Evolutionary conservation across 768 basidiomycete genomes (phyloP), one percentile per base, ranked within the genome.

Genomic region (Leccinellum albellum): DNA sequence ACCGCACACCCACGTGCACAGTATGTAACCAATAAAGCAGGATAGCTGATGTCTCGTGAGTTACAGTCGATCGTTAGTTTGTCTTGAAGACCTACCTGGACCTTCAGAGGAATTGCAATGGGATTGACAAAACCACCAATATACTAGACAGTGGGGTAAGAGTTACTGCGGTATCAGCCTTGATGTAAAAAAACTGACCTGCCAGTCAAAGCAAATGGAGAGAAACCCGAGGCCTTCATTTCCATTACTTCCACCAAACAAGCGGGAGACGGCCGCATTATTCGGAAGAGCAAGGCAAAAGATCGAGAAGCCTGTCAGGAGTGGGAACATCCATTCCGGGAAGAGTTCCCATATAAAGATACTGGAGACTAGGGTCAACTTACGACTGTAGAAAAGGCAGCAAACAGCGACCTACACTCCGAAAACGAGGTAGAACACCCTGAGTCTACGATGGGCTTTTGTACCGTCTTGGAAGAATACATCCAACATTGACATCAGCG

Each of bases 181-280:
- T 4, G 35, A n/a, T n/a, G n/a, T n/a, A n/a, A 57, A 54, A 78
- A 75, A 33, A 50, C 76, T 1, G 55, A 71, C 70, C 71, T 83
- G 82, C 84, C 85, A 87, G 63, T 87, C 85, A 14, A 87, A 70
- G 59, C 76, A 84, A 40, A 86, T 65, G 2, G 84, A 77, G 45
- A 87, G 78, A 51, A 81, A 69, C 12, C 84, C 85, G 42, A 86
- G 76, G 7, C 85, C 84, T 67, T 86, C 84, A 54, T 87, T 85
- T 54, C 78, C 84, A 31, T 81, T 79, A 37, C 78, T 82, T 40
- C 85, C 85, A 51, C 85, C 85, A 62, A 86, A 85, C 29, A 85
- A 71, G 26, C 79, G 75, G 0, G 82, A 79, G 56, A 85, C 74
- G 68, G 76, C 75, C 0, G 80, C 62, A 51, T 74, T 81, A 17